phyloP scores from a whole-genome alignment of 805 yeast species.

The Jamesozyma gamospora region DNA sequence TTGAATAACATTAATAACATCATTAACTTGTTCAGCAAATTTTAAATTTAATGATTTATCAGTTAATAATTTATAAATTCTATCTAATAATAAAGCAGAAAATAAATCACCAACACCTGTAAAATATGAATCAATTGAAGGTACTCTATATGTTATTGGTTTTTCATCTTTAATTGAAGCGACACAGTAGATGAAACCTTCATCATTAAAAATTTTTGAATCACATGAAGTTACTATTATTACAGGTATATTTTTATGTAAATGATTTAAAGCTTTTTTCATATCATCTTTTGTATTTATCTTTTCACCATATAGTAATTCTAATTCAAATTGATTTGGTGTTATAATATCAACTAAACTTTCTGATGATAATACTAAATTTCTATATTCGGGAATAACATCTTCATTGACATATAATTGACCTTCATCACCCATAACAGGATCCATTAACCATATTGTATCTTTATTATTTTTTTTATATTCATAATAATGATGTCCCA shows the following conservation, averaged over 20 bases:
- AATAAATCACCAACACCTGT: constrained; percentile 94
- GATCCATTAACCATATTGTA: constrained; percentile 54
- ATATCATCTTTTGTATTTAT: constrained; percentile 35
- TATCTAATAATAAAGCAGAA: constrained; percentile 66
- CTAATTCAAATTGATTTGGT: constrained; percentile 87
- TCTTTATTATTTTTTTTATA: constrained; percentile 30
- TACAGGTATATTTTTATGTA: constrained; percentile 34
- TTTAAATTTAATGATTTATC: constrained; percentile 2
- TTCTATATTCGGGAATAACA: constrained; percentile 50
- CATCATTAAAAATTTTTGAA: constrained; percentile 17
- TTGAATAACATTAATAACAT: constrained; percentile 27
- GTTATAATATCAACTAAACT: constrained; percentile 63
- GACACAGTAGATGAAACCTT: constrained; percentile 33
- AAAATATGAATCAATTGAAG: constrained; percentile 67
- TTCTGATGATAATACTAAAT: constrained; percentile 29
- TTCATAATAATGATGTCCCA: constrained; percentile 32
- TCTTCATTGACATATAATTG: constrained; percentile 50
- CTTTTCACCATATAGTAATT: constrained; percentile 47
- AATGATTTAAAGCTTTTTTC: constrained; percentile 34
- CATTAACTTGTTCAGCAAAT: constrained; percentile 20
- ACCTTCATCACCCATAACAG: constrained; percentile 77
- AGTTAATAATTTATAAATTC: constrained; percentile 33
- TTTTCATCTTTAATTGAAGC: constrained; percentile 30
- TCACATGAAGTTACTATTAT: constrained; percentile 22
- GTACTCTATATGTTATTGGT: constrained; percentile 35